Evolutionary conservation across 2,329 filamentous ascomycete genomes (phyloP).

Genomic region (Nannizzia gypsea): DNA sequence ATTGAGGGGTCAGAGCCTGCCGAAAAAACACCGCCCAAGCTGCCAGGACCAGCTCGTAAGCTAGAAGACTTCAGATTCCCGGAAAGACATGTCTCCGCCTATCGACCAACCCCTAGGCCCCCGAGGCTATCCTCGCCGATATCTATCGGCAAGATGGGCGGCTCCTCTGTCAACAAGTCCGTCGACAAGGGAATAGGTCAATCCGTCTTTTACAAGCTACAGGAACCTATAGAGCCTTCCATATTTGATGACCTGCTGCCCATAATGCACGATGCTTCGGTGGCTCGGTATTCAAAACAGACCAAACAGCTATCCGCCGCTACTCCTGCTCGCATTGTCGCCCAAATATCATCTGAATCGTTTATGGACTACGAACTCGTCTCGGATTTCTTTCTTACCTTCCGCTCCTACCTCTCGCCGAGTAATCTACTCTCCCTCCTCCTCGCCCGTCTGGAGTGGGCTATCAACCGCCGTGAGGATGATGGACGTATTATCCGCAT

Average conservation of each 20-base stretch:
- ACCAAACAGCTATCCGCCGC: constrained; percentile 73
- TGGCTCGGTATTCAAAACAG: constrained; percentile 67
- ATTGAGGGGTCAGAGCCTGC: constrained; percentile 61
- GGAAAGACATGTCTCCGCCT: constrained; percentile 58
- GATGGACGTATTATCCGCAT: constrained; percentile 89
- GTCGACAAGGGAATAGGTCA: neutral
- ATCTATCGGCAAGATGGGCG: constrained; percentile 34
- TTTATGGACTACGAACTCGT: constrained; percentile 95
- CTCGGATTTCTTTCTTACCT: constrained; percentile 96
- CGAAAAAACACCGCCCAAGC: constrained; percentile 55
- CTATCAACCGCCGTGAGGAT: constrained; percentile 66
- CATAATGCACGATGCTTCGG: constrained; percentile 66
- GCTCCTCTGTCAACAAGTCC: neutral
- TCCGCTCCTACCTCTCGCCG: constrained; percentile 70
- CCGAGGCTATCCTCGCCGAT: neutral
- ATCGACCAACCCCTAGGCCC: constrained; percentile 37
- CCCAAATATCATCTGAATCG: constrained; percentile 89
- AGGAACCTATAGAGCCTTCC: constrained; percentile 49
- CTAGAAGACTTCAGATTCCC: constrained; percentile 75
- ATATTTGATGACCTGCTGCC: constrained; percentile 75
- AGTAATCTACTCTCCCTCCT: constrained; percentile 70
- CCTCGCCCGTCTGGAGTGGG: constrained; percentile 76
- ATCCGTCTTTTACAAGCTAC: constrained; percentile 33
- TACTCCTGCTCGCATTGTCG: constrained; percentile 79
- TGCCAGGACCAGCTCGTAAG: constrained; percentile 72